phyloP scores from a whole-genome alignment of 306 rosid species.

The Lotus japonicus region DNA sequence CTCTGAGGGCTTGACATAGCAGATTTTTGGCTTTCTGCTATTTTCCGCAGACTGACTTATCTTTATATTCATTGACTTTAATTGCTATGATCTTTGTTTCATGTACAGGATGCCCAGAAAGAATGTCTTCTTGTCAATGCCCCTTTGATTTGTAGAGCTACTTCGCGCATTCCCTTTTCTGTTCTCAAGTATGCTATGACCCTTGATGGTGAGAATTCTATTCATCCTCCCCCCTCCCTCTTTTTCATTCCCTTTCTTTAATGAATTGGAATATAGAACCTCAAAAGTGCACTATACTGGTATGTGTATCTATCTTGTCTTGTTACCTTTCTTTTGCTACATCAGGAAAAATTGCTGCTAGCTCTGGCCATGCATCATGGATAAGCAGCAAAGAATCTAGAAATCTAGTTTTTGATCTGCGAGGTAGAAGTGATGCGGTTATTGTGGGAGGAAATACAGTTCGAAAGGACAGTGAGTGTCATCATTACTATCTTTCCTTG shows the following conservation, averaged over 20 bases:
- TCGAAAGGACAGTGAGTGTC: constrained; percentile 75
- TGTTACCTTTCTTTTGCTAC: constrained; percentile 1
- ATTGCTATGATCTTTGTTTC: neutral
- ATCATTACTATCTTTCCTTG: neutral
- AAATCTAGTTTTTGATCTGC: constrained; percentile 62
- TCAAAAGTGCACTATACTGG: neutral
- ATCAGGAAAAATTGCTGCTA: constrained; percentile 87
- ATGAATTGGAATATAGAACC: neutral
- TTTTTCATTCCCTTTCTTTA: neutral
- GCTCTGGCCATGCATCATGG: constrained; percentile 83
- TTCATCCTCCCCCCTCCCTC: neutral
- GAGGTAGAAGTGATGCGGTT: constrained; percentile 91
- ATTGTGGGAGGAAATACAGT: constrained; percentile 90
- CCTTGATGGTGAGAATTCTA: constrained; percentile 71
- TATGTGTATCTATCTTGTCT: neutral
- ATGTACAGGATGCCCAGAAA: constrained; percentile 69
- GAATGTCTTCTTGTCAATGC: constrained; percentile 77
- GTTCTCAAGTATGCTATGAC: constrained; percentile 97
- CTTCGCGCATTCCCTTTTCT: constrained; percentile 76
- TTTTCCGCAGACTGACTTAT: too few species aligned
- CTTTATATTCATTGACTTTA: neutral
- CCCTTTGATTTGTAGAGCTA: constrained; percentile 84
- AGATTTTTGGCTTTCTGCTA: too few species aligned
- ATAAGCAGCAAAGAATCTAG: constrained; percentile 73
- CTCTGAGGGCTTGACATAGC: too few species aligned